Evolutionary conservation across 1,139 yeast genomes (phyloP).

Genomic region (Zygosaccharomyces sapae): DNA sequence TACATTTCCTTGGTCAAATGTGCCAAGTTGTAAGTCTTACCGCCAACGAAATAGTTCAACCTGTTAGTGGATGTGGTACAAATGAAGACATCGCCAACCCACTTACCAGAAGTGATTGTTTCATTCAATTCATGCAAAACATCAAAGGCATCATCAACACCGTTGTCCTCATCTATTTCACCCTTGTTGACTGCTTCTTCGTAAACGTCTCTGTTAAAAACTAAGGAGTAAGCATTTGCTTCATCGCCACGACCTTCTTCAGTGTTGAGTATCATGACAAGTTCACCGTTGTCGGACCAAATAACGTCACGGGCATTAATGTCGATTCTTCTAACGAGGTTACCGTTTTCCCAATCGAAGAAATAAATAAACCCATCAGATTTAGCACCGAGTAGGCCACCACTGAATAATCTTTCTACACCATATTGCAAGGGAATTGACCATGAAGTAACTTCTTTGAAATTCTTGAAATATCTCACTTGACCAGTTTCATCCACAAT

Average conservation of each 20-base stretch:
- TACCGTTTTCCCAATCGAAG: constrained; percentile 90
- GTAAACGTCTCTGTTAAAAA: constrained; percentile 65
- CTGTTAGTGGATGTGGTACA: constrained; percentile 84
- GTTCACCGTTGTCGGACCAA: constrained; percentile 94
- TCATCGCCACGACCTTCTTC: constrained; percentile 27
- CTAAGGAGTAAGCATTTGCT: constrained; percentile 76
- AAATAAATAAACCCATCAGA: constrained; percentile 75
- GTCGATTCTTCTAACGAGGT: constrained; percentile 75
- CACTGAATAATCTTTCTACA: constrained; percentile 81
- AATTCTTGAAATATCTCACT: constrained; percentile 74
- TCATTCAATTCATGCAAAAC: constrained; percentile 81
- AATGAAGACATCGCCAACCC: constrained; percentile 96
- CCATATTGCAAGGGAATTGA: constrained; percentile 65
- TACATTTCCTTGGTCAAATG: constrained; percentile 89
- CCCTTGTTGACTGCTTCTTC: constrained; percentile 59
- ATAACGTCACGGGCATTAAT: constrained; percentile 76
- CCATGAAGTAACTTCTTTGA: constrained; percentile 66
- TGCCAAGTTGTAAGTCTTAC: constrained; percentile 84
- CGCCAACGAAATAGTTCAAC: constrained; percentile 91
- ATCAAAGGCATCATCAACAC: constrained; percentile 81
- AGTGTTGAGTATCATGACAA: constrained; percentile 70
- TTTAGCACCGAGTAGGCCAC: constrained; percentile 78
- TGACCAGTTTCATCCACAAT: constrained; percentile 64
- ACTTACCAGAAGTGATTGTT: constrained; percentile 78
- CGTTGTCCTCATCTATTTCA: constrained; percentile 71